A percentile compares a stretch with the other conserved stretches of the same genome.
Evolutionary conservation across 495 filamentous ascomycete species (phyloP).

Genomic region (Parathielavia appendiculata): DNA sequence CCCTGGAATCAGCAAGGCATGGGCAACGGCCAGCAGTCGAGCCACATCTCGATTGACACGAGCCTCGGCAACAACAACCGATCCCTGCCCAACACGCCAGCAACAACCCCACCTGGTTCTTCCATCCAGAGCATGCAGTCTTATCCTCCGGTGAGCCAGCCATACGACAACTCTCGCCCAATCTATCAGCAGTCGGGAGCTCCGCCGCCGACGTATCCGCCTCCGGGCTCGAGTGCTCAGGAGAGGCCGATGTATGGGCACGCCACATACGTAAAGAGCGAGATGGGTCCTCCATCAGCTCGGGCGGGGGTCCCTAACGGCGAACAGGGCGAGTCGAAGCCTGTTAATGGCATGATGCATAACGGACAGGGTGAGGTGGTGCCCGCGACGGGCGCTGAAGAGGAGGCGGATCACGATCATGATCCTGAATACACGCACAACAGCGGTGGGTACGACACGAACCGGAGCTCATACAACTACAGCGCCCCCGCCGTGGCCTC

Average conservation of each 20-base stretch:
- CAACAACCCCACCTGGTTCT: conserved; percentile 83
- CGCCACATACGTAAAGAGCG: conserved; percentile 72
- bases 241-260: conserved; percentile 68
- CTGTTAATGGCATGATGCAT: conserved; percentile 56
- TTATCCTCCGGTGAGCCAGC: conserved; percentile 62
- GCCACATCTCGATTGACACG: conserved; percentile 81
- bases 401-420: conserved; percentile 70
- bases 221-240: conserved; percentile 56
- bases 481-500: conserved; percentile 58
- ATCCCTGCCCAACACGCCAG: conserved; percentile 86
- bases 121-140: conserved; percentile 70
- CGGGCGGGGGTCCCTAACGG: conserved; percentile 51
- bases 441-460: conserved; percentile 60
- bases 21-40: conserved; percentile 58
- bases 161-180: conserved; percentile 71
- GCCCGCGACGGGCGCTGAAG: conserved; percentile 57
- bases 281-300: conserved; percentile 84
- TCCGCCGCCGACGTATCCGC: conserved; percentile 65
- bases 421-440: conserved; percentile 80
- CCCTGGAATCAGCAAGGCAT: conserved; percentile 70
- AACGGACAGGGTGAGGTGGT: conserved; percentile 52
- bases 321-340: conserved; percentile 65
- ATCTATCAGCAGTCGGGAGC: conserved; percentile 74
- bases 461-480: conserved; percentile 70
- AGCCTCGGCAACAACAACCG: conserved; percentile 72